These are phyloP conservation scores for Boletus sp. DNA, from an alignment of 1,284 basidiomycete species.

Conservation along the genomic window DNA sequence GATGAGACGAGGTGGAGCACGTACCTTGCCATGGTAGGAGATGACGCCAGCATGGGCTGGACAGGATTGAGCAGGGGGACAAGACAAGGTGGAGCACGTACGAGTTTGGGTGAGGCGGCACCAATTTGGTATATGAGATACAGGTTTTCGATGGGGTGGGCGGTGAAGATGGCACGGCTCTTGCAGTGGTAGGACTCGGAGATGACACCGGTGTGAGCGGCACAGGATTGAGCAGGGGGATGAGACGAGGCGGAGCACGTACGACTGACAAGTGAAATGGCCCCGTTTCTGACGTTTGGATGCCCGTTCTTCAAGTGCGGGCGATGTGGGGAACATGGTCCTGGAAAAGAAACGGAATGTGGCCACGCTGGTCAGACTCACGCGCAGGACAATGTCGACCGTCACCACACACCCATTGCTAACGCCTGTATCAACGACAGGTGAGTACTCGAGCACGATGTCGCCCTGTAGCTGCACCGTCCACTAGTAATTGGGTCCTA, in stretches of 20 bases:
- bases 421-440: constrained; percentile 53
- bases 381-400: constrained; percentile 42
- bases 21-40: constrained; percentile 81
- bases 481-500: constrained; percentile 93
- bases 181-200: too few species aligned
- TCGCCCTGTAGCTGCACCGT: constrained; percentile 72
- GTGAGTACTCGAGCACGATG: constrained; percentile 35
- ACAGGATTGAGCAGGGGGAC: constrained; percentile 10
- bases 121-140: too few species aligned
- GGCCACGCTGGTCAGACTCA: background rate
- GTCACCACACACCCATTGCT: constrained; percentile 52
- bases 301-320: constrained; percentile 35
- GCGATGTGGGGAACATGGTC: constrained; percentile 41
- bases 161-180: too few species aligned
- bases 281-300: constrained; percentile 58
- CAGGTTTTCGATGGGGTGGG: too few species aligned
- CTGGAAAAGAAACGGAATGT: constrained; percentile 11
- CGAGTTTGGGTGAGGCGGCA: too few species aligned
- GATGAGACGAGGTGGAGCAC: too few species aligned
- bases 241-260: constrained; percentile 38
- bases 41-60: constrained; percentile 87
- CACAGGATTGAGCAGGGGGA: too few species aligned
- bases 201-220: too few species aligned
- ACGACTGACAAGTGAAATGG: constrained; percentile 82
- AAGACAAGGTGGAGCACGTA: too few species aligned